Percentiles rank a stretch among this genome's conserved stretches.
Conservation (phyloP, 2,329 filamentous ascomycete species). For the Nothophoma quercina region DNA sequence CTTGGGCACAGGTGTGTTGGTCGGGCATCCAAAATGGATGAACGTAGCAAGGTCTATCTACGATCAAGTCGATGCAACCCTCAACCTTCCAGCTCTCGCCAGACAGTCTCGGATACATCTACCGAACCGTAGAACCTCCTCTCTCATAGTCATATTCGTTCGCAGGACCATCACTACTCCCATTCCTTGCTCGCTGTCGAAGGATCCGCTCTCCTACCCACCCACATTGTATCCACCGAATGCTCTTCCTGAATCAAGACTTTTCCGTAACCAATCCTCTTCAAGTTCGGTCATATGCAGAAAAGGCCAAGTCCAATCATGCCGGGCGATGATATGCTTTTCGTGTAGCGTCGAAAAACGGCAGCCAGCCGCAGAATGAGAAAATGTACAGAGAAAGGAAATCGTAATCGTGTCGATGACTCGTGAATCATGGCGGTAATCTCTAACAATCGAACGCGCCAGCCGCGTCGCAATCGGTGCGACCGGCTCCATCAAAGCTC, state of each 20-base stretch:
- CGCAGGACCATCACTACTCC: slow-evolving; percentile 39
- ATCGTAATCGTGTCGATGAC: slow-evolving; percentile 47
- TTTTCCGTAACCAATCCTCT: slow-evolving; percentile 46
- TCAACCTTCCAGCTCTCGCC: slow-evolving; percentile 11
- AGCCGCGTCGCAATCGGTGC: slow-evolving; percentile 27
- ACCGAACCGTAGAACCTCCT: slow-evolving; percentile 29
- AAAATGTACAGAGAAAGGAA: slow-evolving; percentile 51
- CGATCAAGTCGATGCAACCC: slow-evolving; percentile 22
- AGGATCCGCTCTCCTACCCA: slow-evolving; percentile 43
- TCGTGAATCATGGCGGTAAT: slow-evolving; percentile 39
- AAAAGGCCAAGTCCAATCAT: slow-evolving; percentile 48
- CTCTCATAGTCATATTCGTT: slow-evolving; percentile 34
- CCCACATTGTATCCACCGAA: slow-evolving; percentile 42
- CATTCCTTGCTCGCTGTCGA: slow-evolving; percentile 44
- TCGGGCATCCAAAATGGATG: slow-evolving; percentile 30
- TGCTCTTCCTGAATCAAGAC: slow-evolving; percentile 46
- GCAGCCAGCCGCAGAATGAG: slow-evolving; percentile 49
- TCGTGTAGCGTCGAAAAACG: slow-evolving; percentile 48
- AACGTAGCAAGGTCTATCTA: slow-evolving; percentile 31
- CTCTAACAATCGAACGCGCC: slow-evolving; percentile 38
- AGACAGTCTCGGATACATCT: slow-evolving; percentile 17
- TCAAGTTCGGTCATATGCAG: slow-evolving; percentile 41
- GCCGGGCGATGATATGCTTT: slow-evolving; percentile 49
- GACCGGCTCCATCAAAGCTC: slow-evolving; percentile 36
- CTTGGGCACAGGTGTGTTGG: slow-evolving; percentile 13